phyloP scores from a whole-genome alignment of 805 yeast genomes.

The Suhomyces faveliae region DNA sequence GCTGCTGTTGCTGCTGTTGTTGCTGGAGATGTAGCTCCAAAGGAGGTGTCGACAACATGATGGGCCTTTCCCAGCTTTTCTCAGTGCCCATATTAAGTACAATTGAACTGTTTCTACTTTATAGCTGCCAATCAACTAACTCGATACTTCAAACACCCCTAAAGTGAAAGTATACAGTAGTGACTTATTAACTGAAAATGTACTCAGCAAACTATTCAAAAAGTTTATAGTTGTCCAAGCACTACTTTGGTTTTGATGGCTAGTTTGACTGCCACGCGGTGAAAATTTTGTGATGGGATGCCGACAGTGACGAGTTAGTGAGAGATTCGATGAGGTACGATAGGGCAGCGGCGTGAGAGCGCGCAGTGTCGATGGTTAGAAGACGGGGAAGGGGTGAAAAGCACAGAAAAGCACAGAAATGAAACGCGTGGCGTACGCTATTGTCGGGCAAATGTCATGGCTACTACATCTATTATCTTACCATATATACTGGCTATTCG shows the following conservation, averaged over 20 bases:
- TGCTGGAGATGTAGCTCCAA: slow-evolving; percentile 23
- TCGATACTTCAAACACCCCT: background rate
- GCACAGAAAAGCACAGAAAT: background rate
- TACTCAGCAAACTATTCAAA: background rate
- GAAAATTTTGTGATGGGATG: slow-evolving; percentile 8
- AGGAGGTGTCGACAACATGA: slow-evolving; percentile 43
- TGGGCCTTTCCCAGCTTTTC: slow-evolving; percentile 29
- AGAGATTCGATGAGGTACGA: background rate
- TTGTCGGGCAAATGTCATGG: background rate
- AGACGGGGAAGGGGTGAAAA: background rate
- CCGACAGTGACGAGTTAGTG: slow-evolving; percentile 1
- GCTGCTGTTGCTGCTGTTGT: background rate
- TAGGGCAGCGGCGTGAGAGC: background rate
- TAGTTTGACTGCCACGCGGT: slow-evolving; percentile 5
- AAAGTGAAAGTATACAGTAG: background rate
- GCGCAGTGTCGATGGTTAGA: too few relatives aligned
- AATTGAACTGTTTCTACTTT: background rate
- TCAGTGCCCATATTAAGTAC: slow-evolving; percentile 5
- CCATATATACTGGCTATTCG: background rate
- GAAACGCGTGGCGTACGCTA: background rate
- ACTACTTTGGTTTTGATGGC: slow-evolving; percentile 1
- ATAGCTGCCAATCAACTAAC: background rate
- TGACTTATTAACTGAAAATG: background rate
- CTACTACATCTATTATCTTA: background rate
- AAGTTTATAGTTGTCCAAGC: background rate